Evolutionary conservation across 2,329 filamentous ascomycete species (phyloP).

Genomic region (Aspergillus ustus): DNA sequence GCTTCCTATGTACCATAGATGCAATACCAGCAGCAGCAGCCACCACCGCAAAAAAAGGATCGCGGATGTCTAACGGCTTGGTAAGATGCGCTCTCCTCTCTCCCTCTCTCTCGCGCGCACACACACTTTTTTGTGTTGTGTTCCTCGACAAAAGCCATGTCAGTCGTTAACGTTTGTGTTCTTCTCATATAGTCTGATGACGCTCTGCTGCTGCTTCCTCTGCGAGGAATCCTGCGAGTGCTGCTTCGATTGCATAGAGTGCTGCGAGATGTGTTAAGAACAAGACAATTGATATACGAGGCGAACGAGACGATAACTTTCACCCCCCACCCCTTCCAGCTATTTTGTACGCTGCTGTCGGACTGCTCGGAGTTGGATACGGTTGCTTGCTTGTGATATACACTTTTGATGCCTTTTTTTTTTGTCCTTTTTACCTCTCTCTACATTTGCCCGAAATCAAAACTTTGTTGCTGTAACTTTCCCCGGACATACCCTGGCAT

Average conservation of each 20-base stretch:
- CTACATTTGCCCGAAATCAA: not conserved
- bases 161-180: constrained; percentile 17
- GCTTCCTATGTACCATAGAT: constrained; percentile 34
- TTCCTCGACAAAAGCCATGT: not conserved
- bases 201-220: constrained; percentile 67
- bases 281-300: constrained; percentile 29
- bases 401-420: not conserved
- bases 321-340: constrained; percentile 18
- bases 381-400: constrained; percentile 20
- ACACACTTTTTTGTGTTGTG: not conserved
- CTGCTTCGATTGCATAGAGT: constrained; percentile 65
- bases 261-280: constrained; percentile 47
- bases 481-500: no score
- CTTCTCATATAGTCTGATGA: constrained; percentile 50
- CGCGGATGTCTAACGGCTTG: constrained; percentile 58
- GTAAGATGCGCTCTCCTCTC: constrained; percentile 37
- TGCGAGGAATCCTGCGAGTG: constrained; percentile 68
- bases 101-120: no score
- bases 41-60: constrained; percentile 53
- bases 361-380: constrained; percentile 14
- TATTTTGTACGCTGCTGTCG: constrained; percentile 19
- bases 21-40: constrained; percentile 58
- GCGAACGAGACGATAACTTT: constrained; percentile 27
- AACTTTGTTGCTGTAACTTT: no score
- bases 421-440: not conserved